Evolutionary conservation across 441 rosid genomes (phyloP).

Genomic region (Breynia disticha): DNA sequence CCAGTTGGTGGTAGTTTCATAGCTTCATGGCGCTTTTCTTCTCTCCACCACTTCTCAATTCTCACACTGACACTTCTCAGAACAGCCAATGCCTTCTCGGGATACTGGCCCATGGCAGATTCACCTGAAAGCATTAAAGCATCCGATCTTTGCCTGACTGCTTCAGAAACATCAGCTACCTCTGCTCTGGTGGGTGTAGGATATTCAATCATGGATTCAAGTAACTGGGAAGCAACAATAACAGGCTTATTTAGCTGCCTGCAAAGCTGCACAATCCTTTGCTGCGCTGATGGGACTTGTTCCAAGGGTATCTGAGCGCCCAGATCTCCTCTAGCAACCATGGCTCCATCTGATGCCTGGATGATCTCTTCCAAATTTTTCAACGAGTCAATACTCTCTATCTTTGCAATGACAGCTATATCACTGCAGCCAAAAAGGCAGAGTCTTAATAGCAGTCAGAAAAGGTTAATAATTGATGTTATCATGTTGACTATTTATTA

Average conservation of each 20-base stretch:
- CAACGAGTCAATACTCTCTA: slow-evolving; percentile 87
- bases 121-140: slow-evolving; percentile 99
- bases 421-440: slow-evolving; percentile 41
- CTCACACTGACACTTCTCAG: slow-evolving; percentile 79
- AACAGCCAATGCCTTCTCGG: slow-evolving; percentile 86
- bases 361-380: slow-evolving; percentile 85
- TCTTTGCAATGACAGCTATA: slow-evolving; percentile 83
- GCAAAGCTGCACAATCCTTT: slow-evolving; percentile 69
- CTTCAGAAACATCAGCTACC: slow-evolving; percentile 94
- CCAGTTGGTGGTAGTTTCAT: slow-evolving; percentile 62
- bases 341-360: slow-evolving; percentile 94
- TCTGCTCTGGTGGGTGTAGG: slow-evolving; percentile 99
- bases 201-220: slow-evolving; percentile 96
- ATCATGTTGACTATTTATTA: background rate
- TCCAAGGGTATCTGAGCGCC: slow-evolving; percentile 99
- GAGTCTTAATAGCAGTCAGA: slow-evolving; percentile 5
- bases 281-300: slow-evolving; percentile 96
- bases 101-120: slow-evolving; percentile 93
- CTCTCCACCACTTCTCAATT: slow-evolving; percentile 98
- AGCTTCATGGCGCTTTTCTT: slow-evolving; percentile 71
- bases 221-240: slow-evolving; percentile 88
- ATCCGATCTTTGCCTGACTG: slow-evolving; percentile 94
- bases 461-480: background rate
- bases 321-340: slow-evolving; percentile 98
- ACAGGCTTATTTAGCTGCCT: slow-evolving; percentile 89